Evolutionary conservation across 352 stramenopile species (phyloP).

Genomic region (Globisporangium nagaii): DNA sequence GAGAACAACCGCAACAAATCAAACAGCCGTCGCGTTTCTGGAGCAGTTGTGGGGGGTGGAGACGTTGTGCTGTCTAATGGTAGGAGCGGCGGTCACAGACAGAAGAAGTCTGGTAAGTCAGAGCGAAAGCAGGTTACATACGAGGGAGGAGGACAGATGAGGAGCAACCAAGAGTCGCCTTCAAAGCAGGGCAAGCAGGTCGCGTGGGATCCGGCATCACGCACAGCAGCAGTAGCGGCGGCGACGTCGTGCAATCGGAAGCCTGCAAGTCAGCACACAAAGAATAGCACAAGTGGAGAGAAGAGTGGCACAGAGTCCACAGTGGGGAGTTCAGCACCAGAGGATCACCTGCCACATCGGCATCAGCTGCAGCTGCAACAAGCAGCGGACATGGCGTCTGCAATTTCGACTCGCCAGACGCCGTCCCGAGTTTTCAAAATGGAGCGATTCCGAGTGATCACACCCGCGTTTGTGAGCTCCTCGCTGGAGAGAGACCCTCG

Average conservation of each 20-base stretch:
- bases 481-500: neutral
- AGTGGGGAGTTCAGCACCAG: no score
- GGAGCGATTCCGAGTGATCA: constrained; percentile 58
- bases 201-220: neutral
- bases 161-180: constrained; percentile 6
- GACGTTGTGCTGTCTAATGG: neutral
- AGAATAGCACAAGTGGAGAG: neutral
- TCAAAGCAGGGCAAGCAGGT: neutral
- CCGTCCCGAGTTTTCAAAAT: constrained; percentile 59
- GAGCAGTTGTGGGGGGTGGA: no score
- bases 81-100: neutral
- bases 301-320: neutral
- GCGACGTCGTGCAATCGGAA: neutral
- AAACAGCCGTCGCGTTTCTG: neutral
- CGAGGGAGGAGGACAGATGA: neutral
- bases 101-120: neutral
- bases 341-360: neutral
- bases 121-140: neutral
- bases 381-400: constrained; percentile 15
- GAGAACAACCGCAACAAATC: neutral
- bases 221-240: neutral
- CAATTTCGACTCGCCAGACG: constrained; percentile 28
- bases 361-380: constrained; percentile 6
- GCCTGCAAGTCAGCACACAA: neutral
- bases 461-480: constrained; percentile 30